phyloP scores from a whole-genome alignment of 257 asterid species.

The Jacaranda mimosifolia region DNA sequence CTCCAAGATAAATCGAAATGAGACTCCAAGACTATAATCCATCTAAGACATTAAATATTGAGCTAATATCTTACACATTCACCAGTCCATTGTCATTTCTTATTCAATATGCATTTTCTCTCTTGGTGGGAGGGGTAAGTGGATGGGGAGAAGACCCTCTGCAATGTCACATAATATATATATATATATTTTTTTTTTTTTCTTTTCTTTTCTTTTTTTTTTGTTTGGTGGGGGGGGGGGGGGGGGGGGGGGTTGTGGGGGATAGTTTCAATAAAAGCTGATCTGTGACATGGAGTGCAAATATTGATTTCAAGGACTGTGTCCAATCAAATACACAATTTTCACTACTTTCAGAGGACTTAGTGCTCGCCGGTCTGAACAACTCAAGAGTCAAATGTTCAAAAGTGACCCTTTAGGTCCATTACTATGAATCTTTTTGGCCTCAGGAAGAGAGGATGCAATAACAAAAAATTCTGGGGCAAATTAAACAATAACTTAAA shows the following conservation, averaged over 20 bases:
- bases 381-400: neutral
- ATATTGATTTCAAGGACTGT: neutral
- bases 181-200: too few relatives aligned
- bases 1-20: neutral
- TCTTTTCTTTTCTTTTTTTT: too few relatives aligned
- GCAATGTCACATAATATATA: too few relatives aligned
- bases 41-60: neutral
- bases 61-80: neutral
- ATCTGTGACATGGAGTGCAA: neutral
- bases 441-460: neutral
- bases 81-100: too few relatives aligned
- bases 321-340: neutral
- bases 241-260: too few relatives aligned
- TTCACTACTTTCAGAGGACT: neutral
- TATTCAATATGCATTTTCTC: too few relatives aligned
- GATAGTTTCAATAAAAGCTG: neutral
- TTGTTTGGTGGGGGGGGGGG: too few relatives aligned
- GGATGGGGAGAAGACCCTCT: too few relatives aligned
- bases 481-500: conserved; percentile 14
- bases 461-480: neutral
- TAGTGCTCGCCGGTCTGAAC: neutral
- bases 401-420: neutral
- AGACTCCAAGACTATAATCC: neutral
- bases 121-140: too few relatives aligned
- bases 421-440: neutral